phyloP scores from a whole-genome alignment of 140 eudicot genomes.

The Anethum foeniculum region DNA sequence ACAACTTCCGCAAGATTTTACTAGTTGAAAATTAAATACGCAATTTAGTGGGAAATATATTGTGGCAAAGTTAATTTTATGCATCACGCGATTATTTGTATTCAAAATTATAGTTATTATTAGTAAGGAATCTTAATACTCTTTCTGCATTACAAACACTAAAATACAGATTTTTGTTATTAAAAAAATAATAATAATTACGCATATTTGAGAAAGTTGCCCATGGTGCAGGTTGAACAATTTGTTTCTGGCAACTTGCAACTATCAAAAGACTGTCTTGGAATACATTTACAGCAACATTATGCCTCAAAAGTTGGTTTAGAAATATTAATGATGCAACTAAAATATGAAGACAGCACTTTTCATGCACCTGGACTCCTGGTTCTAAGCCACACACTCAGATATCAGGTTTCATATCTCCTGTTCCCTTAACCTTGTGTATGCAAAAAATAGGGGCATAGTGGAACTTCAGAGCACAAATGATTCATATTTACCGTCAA shows the following conservation, averaged over 20 bases:
- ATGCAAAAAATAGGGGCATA: slow-evolving; percentile 83
- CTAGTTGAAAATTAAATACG: no score
- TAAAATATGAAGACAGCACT: slow-evolving; percentile 89
- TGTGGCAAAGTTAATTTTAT: no score
- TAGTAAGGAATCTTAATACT: no score
- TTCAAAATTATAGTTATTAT: no score
- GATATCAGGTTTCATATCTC: slow-evolving; percentile 93
- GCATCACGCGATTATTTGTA: no score
- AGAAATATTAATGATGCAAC: background rate
- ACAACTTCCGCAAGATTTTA: no score
- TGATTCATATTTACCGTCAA: background rate
- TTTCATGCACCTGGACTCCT: slow-evolving; percentile 90
- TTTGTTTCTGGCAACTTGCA: background rate
- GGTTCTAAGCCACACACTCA: slow-evolving; percentile 96
- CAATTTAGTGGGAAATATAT: no score
- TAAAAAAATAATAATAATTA: background rate
- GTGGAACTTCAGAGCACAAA: slow-evolving; percentile 57
- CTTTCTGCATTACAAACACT: background rate
- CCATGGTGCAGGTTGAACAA: background rate
- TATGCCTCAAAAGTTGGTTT: slow-evolving; percentile 3
- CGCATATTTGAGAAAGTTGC: slow-evolving; percentile 13
- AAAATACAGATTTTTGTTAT: no score
- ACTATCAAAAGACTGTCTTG: background rate
- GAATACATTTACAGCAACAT: background rate
- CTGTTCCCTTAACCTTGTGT: slow-evolving; percentile 86